Percentiles rank a stretch among this genome's conserved stretches.
These are phyloP conservation scores for Vitis rupestris DNA, from an alignment of 164 flowering plant genomes.

Conservation along the genomic window DNA sequence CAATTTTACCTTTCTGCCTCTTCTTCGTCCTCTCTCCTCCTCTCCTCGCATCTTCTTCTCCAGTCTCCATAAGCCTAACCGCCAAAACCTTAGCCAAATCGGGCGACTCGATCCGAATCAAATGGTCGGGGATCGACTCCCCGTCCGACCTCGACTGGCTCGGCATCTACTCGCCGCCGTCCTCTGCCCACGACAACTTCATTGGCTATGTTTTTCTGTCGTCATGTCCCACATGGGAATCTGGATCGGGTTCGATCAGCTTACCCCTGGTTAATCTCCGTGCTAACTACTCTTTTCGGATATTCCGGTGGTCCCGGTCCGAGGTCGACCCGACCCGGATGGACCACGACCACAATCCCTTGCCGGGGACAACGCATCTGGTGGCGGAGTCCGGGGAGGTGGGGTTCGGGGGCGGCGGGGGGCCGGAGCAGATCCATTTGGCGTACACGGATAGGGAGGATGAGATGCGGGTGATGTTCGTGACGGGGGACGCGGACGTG, in stretches of 20 bases:
- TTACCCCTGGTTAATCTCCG: constrained; percentile 77
- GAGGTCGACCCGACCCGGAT: constrained; percentile 43
- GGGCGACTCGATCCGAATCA: constrained; percentile 49
- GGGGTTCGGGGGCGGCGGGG: constrained; percentile 39
- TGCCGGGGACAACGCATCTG: constrained; percentile 70
- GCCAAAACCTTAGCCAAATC: constrained; percentile 53
- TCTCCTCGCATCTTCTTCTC: constrained; percentile 12
- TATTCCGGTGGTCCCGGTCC: constrained; percentile 67
- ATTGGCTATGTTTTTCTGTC: constrained; percentile 86
- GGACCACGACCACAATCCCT: constrained; percentile 82
- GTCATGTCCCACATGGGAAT: constrained; percentile 54
- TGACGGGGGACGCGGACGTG: constrained; percentile 54
- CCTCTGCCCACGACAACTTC: constrained; percentile 58
- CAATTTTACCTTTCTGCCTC: constrained; percentile 16
- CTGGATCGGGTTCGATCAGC: constrained; percentile 70
- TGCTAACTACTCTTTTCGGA: constrained; percentile 74
- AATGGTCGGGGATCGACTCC: constrained; percentile 57
- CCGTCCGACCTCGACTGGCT: constrained; percentile 80
- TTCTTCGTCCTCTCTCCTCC: constrained; percentile 4
- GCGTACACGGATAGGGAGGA: constrained; percentile 55
- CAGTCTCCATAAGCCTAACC: constrained; percentile 35
- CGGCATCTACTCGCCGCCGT: constrained; percentile 84
- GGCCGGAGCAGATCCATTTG: constrained; percentile 88
- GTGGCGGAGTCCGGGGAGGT: constrained; percentile 48
- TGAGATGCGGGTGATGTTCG: constrained; percentile 93